Conservation (phyloP, 345 rosid species). For the Odontarrhena argentea region DNA sequence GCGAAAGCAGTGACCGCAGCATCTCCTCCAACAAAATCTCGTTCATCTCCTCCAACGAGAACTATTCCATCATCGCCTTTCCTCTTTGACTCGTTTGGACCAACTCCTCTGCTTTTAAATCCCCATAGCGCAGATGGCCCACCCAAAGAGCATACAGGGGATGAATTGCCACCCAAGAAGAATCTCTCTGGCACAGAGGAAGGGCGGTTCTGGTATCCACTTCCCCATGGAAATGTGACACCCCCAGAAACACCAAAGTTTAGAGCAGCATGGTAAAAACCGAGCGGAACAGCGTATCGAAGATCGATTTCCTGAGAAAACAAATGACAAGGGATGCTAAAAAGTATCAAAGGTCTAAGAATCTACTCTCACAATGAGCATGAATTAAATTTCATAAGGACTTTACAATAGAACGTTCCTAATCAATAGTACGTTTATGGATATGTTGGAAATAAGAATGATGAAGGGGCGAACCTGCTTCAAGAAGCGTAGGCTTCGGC, state of each 20-base stretch:
- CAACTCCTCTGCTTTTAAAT: slow-evolving; percentile 76
- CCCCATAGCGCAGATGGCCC: slow-evolving; percentile 90
- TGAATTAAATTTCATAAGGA: background rate
- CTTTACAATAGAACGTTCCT: background rate
- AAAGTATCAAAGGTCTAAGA: slow-evolving; percentile 21
- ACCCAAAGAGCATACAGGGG: slow-evolving; percentile 76
- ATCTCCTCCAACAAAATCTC: slow-evolving; percentile 93
- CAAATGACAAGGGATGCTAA: background rate
- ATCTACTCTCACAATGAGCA: slow-evolving; percentile 9
- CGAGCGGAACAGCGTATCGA: slow-evolving; percentile 81
- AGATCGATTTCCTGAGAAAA: slow-evolving; percentile 76
- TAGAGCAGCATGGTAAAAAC: slow-evolving; percentile 68
- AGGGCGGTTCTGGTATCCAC: slow-evolving; percentile 53
- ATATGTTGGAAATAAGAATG: slow-evolving; percentile 15
- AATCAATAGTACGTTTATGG: background rate
- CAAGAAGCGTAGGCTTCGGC: slow-evolving; percentile 73
- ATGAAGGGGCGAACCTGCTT: slow-evolving; percentile 65
- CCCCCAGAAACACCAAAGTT: slow-evolving; percentile 84
- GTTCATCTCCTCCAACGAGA: slow-evolving; percentile 89
- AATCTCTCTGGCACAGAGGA: slow-evolving; percentile 85
- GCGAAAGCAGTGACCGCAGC: slow-evolving; percentile 83
- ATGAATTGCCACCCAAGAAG: slow-evolving; percentile 87
- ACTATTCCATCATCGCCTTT: slow-evolving; percentile 55
- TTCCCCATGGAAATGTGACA: slow-evolving; percentile 75
- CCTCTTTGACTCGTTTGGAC: slow-evolving; percentile 80